Conservation (phyloP, 2,329 filamentous ascomycete species). For the Aspergillus sp. region DNA sequence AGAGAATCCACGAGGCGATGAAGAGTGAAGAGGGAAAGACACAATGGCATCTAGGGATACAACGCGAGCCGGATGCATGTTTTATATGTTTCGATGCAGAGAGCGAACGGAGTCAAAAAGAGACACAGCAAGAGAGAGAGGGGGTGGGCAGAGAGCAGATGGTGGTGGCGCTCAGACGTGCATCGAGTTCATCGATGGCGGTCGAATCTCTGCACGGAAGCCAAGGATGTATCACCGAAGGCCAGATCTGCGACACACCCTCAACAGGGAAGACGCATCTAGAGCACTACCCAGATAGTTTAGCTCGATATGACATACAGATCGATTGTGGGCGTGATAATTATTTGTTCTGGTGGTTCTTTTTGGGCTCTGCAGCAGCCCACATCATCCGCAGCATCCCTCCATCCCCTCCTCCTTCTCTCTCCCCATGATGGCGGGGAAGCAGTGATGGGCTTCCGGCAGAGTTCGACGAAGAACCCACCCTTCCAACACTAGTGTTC, state of each 20-base stretch:
- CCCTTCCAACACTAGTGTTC: not conserved
- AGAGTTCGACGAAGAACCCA: conserved; percentile 15
- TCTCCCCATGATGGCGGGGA: conserved; percentile 13
- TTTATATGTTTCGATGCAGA: conserved; percentile 28
- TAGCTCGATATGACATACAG: conserved; percentile 13
- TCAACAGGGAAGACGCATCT: conserved; percentile 15
- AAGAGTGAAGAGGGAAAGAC: conserved; percentile 3
- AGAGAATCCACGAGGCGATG: conserved; percentile 20
- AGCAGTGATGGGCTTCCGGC: conserved; percentile 13
- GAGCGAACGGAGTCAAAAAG: conserved; percentile 9
- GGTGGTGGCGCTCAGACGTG: conserved; percentile 15
- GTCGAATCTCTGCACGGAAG: conserved; percentile 12
- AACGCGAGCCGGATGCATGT: conserved; percentile 25
- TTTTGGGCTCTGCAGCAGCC: conserved; percentile 3
- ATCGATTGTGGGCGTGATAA: not conserved
- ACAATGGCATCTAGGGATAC: conserved; percentile 8
- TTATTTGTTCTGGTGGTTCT: conserved; percentile 5
- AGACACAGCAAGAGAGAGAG: too few species aligned
- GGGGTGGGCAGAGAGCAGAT: conserved; percentile 1
- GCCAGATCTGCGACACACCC: conserved; percentile 12
- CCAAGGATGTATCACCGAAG: conserved; percentile 19
- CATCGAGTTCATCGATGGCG: conserved; percentile 3
- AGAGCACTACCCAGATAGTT: conserved; percentile 4
- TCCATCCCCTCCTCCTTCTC: conserved; percentile 1
- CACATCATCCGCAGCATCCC: conserved; percentile 3